Conservation (phyloP, 1,284 basidiomycete species). For the Boletus smithii region DNA sequence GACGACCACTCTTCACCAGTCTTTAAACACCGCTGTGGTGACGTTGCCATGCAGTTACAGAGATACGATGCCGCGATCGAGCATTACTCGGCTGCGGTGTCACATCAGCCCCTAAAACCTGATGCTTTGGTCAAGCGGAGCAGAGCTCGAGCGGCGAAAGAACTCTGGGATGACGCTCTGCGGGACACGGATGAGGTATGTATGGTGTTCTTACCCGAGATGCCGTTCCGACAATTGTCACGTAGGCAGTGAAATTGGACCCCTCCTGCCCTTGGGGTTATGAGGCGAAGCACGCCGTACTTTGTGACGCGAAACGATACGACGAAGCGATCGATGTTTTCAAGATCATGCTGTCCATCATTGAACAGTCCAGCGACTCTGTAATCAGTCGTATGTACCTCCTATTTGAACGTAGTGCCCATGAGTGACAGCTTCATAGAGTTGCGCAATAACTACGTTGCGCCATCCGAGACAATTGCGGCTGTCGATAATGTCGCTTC, state of each 20-base stretch:
- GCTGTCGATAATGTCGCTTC: neutral
- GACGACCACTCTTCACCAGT: neutral
- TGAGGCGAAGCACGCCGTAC: slow-evolving; percentile 1
- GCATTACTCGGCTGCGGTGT: neutral
- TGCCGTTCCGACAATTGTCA: neutral
- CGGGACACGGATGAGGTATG: slow-evolving; percentile 3
- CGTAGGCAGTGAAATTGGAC: slow-evolving; percentile 1
- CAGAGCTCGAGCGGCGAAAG: neutral
- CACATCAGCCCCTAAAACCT: neutral
- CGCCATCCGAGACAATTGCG: neutral
- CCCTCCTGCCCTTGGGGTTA: neutral
- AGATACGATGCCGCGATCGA: slow-evolving; percentile 2
- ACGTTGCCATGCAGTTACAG: neutral
- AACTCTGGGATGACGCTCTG: slow-evolving; percentile 2
- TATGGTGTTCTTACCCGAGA: neutral
- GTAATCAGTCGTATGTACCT: neutral
- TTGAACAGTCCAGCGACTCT: slow-evolving; percentile 1
- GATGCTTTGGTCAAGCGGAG: slow-evolving; percentile 2
- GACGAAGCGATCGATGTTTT: slow-evolving; percentile 4
- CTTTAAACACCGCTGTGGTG: slow-evolving; percentile 5
- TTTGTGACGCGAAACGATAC: neutral
- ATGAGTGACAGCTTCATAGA: neutral
- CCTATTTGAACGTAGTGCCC: neutral
- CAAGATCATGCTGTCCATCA: slow-evolving; percentile 1
- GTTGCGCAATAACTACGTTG: slow-evolving; percentile 1